phyloP scores from a whole-genome alignment of 352 stramenopile genomes.

The Globisporangium acanthophoron region DNA sequence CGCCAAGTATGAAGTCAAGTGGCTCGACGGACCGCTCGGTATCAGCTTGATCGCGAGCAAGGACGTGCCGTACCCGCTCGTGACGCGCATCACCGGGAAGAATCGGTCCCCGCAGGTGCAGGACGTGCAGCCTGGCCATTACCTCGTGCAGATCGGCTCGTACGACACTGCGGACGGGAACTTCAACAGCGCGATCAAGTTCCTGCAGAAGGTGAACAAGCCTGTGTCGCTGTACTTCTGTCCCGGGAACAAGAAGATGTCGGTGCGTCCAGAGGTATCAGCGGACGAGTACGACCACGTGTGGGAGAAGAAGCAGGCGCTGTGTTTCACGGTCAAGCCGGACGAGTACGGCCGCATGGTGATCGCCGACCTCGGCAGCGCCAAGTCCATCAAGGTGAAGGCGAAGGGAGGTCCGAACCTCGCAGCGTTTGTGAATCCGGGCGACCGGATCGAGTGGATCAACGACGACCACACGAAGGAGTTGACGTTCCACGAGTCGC shows the following conservation, averaged over 20 bases:
- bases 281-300: constrained; percentile 83
- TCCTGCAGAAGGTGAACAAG: constrained; percentile 84
- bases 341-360: constrained; percentile 62
- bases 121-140: constrained; percentile 83
- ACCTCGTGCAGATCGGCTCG: constrained; percentile 80
- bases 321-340: constrained; percentile 77
- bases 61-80: constrained; percentile 79
- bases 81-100: constrained; percentile 86
- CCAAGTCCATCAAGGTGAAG: constrained; percentile 86
- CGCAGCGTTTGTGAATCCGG: constrained; percentile 45
- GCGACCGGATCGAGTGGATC: constrained; percentile 74
- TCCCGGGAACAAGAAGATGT: constrained; percentile 76
- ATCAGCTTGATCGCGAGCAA: constrained; percentile 88
- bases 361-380: constrained; percentile 73
- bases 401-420: constrained; percentile 54
- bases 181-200: constrained; percentile 89
- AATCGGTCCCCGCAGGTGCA: constrained; percentile 84
- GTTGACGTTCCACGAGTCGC: constrained; percentile 72
- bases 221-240: constrained; percentile 82
- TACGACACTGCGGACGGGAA: constrained; percentile 83
- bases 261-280: constrained; percentile 51
- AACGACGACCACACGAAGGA: constrained; percentile 75
- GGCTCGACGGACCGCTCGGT: constrained; percentile 76
- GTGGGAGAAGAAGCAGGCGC: constrained; percentile 87
- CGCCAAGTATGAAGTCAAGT: constrained; percentile 85